Evolutionary conservation across 306 rosid species (phyloP).

Genomic region (Medicago arabica): DNA sequence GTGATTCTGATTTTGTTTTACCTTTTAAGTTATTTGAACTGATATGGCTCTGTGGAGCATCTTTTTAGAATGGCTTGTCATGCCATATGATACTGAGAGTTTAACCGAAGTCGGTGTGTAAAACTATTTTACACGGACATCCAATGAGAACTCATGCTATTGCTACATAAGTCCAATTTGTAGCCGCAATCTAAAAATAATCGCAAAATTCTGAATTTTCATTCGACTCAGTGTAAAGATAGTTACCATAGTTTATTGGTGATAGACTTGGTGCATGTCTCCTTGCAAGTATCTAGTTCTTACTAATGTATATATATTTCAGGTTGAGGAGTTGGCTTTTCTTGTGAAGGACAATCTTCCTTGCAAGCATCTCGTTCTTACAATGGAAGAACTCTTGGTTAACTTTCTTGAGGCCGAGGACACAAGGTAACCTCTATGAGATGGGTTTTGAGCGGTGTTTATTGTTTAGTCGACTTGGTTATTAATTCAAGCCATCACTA

Average conservation of each 20-base stretch:
- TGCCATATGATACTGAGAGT: not conserved
- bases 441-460: constrained; percentile 36
- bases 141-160: not conserved
- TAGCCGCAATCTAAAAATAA: not conserved
- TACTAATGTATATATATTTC: constrained; percentile 30
- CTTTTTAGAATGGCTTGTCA: not conserved
- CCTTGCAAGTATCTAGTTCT: not conserved
- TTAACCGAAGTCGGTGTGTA: too few relatives aligned
- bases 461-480: constrained; percentile 5
- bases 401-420: constrained; percentile 82
- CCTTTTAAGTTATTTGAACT: constrained; percentile 14
- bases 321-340: constrained; percentile 98
- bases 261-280: not conserved
- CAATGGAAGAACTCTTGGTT: constrained; percentile 83
- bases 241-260: not conserved
- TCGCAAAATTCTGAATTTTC: not conserved
- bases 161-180: not conserved
- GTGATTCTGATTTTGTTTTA: constrained; percentile 34
- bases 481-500: not conserved
- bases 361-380: constrained; percentile 94
- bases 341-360: constrained; percentile 96
- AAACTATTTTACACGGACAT: too few relatives aligned
- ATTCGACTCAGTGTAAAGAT: not conserved
- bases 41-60: constrained; percentile 10
- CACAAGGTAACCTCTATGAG: constrained; percentile 64